Conservation (phyloP, 2,329 filamentous ascomycete genomes). For the Coniochaeta sp. region DNA sequence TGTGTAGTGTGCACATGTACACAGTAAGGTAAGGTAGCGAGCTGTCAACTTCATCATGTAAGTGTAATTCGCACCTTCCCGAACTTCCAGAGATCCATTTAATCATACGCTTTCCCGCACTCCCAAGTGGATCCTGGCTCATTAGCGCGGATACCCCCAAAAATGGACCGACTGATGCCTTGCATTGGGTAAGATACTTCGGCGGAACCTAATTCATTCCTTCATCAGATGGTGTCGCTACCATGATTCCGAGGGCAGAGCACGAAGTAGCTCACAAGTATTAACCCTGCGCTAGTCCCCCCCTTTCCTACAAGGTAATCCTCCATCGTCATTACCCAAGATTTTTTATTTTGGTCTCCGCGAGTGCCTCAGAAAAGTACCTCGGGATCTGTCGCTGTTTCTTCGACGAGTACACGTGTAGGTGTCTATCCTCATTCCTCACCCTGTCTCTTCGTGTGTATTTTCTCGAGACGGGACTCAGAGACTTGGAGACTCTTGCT, state of each 20-base stretch:
- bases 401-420: too few relatives aligned
- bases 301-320: not conserved
- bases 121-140: not conserved
- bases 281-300: not conserved
- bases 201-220: not conserved
- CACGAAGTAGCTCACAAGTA: not conserved
- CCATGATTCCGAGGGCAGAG: not conserved
- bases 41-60: not conserved
- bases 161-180: not conserved
- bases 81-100: not conserved
- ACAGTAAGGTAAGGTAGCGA: not conserved
- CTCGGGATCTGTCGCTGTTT: not conserved
- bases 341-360: not conserved
- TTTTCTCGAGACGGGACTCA: too few relatives aligned
- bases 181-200: not conserved
- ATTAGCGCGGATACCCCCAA: slow-evolving; percentile 1
- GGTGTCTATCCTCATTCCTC: too few relatives aligned
- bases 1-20: too few relatives aligned
- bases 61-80: slow-evolving; percentile 1
- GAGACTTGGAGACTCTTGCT: too few relatives aligned
- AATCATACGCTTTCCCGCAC: not conserved
- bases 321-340: slow-evolving; percentile 3
- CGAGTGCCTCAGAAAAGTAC: not conserved
- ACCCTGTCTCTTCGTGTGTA: too few relatives aligned
- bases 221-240: not conserved